Evolutionary conservation across 2,329 filamentous ascomycete species (phyloP), one percentile per base, ranked within the genome.

Genomic region (Tolypocladium endophyticum): DNA sequence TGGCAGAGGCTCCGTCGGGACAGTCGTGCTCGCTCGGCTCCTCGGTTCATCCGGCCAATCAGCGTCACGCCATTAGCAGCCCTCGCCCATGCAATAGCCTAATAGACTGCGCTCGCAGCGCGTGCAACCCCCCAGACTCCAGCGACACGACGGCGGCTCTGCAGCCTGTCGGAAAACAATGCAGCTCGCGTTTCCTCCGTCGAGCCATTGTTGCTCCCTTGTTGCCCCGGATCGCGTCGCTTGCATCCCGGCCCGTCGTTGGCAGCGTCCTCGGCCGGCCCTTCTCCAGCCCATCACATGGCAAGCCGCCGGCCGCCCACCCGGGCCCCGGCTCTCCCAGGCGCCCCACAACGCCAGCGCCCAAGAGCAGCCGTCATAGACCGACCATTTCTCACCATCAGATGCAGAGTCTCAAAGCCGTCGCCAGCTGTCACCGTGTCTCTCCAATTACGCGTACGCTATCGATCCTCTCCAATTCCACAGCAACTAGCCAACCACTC

Each of bases 31-130:
- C 71, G 47, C 47, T 52, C 71, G 70, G 70, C 66, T 71, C 66
- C 70, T 73, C 71, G 71, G 71, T 67, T 69, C 62, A 70, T 61
- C 64, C 60, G 59, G 55, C 71, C 71, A 73, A 74, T 74, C 70
- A 73, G 61, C 57, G 58, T 4, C 50, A 43, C 59, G 20, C 41
- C 38, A 65, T 64, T 65, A 61, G 61, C 56, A 60, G 59, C 28
- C 50, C 50, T 53, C 50, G 50, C 30, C 28, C 50, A 35, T 12
- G 50, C 50, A 53, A 53, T 61, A 60, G 57, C 58, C 60, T 61
- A 59, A 30, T 59, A 45, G 52, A 60, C 4, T n/a, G 43, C 36
- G 41, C 53, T 28, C 33, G 28, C 38, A 33, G 28, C 16, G 16
- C 8, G 47, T 33, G 47, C 23, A 30, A 30, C 25, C 47, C 47